Base-by-base conservation (phyloP, 129 eudicot genomes). In the Erigeron canadensis region DNA sequence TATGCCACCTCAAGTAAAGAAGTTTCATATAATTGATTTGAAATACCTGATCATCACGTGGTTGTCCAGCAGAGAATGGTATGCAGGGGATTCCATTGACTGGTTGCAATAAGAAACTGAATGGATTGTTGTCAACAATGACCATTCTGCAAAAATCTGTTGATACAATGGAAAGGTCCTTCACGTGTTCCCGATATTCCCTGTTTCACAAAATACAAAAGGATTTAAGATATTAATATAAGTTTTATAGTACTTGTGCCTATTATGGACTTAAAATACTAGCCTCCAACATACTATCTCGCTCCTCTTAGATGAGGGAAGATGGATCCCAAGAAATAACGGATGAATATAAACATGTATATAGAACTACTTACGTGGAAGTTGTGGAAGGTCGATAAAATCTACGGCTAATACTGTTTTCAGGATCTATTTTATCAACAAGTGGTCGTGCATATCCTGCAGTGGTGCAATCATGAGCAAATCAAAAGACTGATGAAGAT, bases 401-500 rank as follows among this genome's bases (percentile, higher is more conserved):
- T 69, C 99, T 85, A 46, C 73, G 84, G 67, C 89, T 77, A 72
- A 95, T 82, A 56, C 79, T 77, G 56, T 86, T 95, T 67, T 77
- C 86, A 73, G 62, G 72, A 81, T 95, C 99, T 76, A 95, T 95
- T 84, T 83, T 86, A 72, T 95, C 99, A 78, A 95, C 99, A 66
- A 95, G 96, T 45, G 99, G 99, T 76, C 91, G 86, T 15, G 99
- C 99, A 88, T 95, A 95, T 75, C 97, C 99, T 95, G 84, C 65
- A 84, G 60, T 28, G 18, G 63, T 40, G 44, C 51, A n/a, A 71
- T 61, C 61, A 61, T 9, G 34, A 21, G 39, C 63, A 84, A 16
- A 51, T 73, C 18, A 73, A 66, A 63, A 83, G 60, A 6, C 17
- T 56, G 75, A 65, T 28, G n/a, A 71, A 63, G 63, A 18, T 55